phyloP scores from a whole-genome alignment of 2,329 filamentous ascomycete species.

The Colletotrichum aenigma region DNA sequence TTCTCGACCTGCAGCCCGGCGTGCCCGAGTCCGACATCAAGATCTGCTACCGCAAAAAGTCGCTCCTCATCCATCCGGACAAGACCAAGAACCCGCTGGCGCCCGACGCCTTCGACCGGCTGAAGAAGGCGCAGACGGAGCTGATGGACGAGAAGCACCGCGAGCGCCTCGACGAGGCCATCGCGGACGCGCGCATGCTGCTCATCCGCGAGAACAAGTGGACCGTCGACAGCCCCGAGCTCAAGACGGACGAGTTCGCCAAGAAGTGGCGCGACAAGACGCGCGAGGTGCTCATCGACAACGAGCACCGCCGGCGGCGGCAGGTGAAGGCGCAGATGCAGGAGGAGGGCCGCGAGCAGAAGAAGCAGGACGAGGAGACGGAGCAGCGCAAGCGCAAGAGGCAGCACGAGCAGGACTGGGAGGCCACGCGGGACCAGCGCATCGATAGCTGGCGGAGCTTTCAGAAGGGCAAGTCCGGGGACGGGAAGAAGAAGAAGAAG shows the following conservation, averaged over 20 bases:
- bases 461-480: slow-evolving; percentile 71
- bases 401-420: slow-evolving; percentile 94
- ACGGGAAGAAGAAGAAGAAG: slow-evolving; percentile 63
- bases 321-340: slow-evolving; percentile 95
- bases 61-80: slow-evolving; percentile 98
- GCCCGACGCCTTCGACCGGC: slow-evolving; percentile 93
- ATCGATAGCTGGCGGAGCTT: slow-evolving; percentile 96
- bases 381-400: slow-evolving; percentile 84
- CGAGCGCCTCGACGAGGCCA: slow-evolving; percentile 86
- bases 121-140: slow-evolving; percentile 92
- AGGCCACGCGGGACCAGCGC: slow-evolving; percentile 85
- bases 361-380: slow-evolving; percentile 82
- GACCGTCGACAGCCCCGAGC: slow-evolving; percentile 85
- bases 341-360: slow-evolving; percentile 90
- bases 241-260: slow-evolving; percentile 83
- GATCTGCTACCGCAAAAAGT: slow-evolving; percentile 91
- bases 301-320: slow-evolving; percentile 81
- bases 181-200: slow-evolving; percentile 93
- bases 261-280: slow-evolving; percentile 90
- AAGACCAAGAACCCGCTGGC: slow-evolving; percentile 92
- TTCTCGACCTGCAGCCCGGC: slow-evolving; percentile 93
- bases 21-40: slow-evolving; percentile 98
- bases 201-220: slow-evolving; percentile 94
- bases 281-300: slow-evolving; percentile 88
- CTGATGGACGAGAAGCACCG: slow-evolving; percentile 95